Evolutionary conservation across 768 basidiomycete genomes (phyloP), one percentile per base, ranked within the genome.

Genomic region (Termitomyces sp.): DNA sequence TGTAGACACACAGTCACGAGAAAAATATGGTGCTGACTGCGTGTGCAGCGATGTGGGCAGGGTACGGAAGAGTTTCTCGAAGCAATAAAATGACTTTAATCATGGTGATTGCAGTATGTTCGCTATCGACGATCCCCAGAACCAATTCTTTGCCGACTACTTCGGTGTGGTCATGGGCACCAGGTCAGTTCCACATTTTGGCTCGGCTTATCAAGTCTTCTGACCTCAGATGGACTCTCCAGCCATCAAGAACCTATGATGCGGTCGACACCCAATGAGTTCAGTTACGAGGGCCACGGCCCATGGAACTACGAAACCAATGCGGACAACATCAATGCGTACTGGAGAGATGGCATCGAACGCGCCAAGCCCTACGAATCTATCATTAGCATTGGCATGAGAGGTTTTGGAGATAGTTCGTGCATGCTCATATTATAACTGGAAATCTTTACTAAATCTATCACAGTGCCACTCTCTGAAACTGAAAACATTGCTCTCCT

Each of bases 221-320:
- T 35, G 21, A 35, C 45, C 10, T 32, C 52, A 22, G 51, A 30
- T 35, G 26, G 32, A 34, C 30, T 53, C 26, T n/a, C 12, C 34
- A 80, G 80, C 66, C 84, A 87, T 65, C 81, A 88, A 65, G 87
- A 89, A 62, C 87, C 87, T 14, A 87, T 87, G 82, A 81, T 83
- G 74, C 79, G 86, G n/a, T 83, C 84, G 40, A 83, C 81, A 9
- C 85, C 86, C 7, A 76, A 78, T 57, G 85, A 88, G 64, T 88
- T 83, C 75, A 74, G 70, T 56, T 64, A 78, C 10, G 78, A 81
- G 55, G 82, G 79, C 2, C 63, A 62, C 10, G 86, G 87, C 1
- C 60, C 71, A 0, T 90, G 85, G 85, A 78, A 88, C 65, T 87
- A 83, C 64, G 73, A 67, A 37, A 71, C 69, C 14, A 87, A 87